These are phyloP conservation scores for Mycena latifolia DNA, from an alignment of 768 basidiomycete species.

Conservation along the genomic window DNA sequence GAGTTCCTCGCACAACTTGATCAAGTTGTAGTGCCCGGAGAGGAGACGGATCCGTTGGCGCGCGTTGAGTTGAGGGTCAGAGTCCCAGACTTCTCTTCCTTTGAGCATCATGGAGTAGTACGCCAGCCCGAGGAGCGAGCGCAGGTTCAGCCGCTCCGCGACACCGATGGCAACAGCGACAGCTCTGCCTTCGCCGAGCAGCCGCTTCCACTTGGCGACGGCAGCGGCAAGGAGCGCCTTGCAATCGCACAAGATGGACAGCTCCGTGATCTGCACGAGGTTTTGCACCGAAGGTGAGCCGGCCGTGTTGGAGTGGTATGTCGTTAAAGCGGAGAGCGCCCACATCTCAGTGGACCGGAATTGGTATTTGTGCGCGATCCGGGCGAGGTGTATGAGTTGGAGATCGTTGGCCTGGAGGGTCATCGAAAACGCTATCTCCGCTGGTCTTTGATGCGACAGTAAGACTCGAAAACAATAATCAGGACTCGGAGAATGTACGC, in stretches of 20 bases:
- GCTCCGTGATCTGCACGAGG: constrained; percentile 63
- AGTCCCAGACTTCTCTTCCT: constrained; percentile 62
- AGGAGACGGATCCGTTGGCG: constrained; percentile 65
- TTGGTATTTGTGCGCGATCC: constrained; percentile 69
- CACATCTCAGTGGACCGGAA: constrained; percentile 64
- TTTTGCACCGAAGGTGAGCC: constrained; percentile 46
- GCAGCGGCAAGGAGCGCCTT: constrained; percentile 56
- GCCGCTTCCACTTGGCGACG: constrained; percentile 59
- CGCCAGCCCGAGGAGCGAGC: constrained; percentile 60
- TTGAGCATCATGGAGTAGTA: constrained; percentile 67
- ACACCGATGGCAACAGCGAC: constrained; percentile 58
- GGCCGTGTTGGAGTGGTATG: constrained; percentile 48
- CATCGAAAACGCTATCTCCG: constrained; percentile 57
- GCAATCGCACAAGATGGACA: constrained; percentile 64
- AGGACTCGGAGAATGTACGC: constrained; percentile 39
- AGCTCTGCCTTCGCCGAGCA: constrained; percentile 58
- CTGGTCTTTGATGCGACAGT: constrained; percentile 49
- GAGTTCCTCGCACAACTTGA: constrained; percentile 58
- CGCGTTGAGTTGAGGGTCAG: constrained; percentile 57
- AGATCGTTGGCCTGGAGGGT: constrained; percentile 53
- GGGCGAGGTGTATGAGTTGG: constrained; percentile 60
- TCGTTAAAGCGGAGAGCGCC: constrained; percentile 58
- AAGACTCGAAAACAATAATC: constrained; percentile 2
- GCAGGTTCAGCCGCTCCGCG: constrained; percentile 62
- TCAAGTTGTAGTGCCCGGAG: constrained; percentile 64